Evolutionary conservation across 1,139 yeast genomes (phyloP).

Genomic region (Kodamaea arcana): DNA sequence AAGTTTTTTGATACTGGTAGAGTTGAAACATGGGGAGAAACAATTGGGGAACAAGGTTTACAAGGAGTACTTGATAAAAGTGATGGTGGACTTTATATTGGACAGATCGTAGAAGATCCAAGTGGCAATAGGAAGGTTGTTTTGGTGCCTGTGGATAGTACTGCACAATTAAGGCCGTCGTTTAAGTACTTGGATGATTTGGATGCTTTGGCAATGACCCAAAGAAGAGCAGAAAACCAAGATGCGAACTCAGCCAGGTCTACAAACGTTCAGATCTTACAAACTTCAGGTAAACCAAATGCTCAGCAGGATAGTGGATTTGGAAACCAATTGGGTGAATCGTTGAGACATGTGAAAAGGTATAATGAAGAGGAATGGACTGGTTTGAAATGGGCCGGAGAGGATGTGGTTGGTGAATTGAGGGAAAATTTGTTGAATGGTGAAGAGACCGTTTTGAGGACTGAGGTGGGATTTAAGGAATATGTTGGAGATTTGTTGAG

Average conservation of each 20-base stretch:
- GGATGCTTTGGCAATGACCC: constrained; percentile 27
- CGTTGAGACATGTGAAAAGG: constrained; percentile 65
- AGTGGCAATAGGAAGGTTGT: constrained; percentile 42
- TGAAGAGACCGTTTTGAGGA: constrained; percentile 21
- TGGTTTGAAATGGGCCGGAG: constrained; percentile 46
- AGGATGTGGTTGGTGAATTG: constrained; percentile 28
- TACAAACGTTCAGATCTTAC: constrained; percentile 43
- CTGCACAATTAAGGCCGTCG: constrained; percentile 77
- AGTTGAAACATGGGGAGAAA: constrained; percentile 59
- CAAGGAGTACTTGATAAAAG: constrained; percentile 63
- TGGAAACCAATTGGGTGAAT: constrained; percentile 67
- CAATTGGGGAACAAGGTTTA: constrained; percentile 55
- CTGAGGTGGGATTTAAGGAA: constrained; percentile 29
- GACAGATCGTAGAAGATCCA: constrained; percentile 22
- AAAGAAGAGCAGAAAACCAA: constrained; percentile 21
- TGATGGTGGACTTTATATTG: constrained; percentile 49
- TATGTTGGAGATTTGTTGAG: constrained; percentile 17
- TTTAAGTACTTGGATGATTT: constrained; percentile 69
- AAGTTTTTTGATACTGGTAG: constrained; percentile 64
- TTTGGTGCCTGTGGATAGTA: constrained; percentile 60
- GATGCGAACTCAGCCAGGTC: constrained; percentile 24
- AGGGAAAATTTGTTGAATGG: constrained; percentile 24
- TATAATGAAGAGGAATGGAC: constrained; percentile 72
- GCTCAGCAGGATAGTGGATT: constrained; percentile 73
- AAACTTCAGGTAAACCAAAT: constrained; percentile 40